A percentile compares a stretch with the other conserved stretches of the same genome.
These are phyloP conservation scores for Candida sanyaensis DNA, from an alignment of 1,139 yeast genomes.

Conservation along the genomic window DNA sequence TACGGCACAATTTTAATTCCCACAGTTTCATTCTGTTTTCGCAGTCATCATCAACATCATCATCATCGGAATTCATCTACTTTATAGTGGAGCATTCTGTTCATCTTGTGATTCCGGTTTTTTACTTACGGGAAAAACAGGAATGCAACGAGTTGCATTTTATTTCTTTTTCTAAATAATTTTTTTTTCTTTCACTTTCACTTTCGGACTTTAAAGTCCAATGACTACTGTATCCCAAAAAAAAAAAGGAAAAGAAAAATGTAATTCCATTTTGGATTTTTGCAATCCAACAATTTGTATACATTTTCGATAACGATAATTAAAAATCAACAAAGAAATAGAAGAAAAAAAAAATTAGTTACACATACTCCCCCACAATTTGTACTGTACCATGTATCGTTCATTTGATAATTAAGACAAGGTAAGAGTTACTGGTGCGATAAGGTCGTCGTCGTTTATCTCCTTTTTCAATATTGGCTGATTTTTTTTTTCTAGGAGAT, in stretches of 20 bases:
- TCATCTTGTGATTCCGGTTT: neutral
- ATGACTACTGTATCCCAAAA: neutral
- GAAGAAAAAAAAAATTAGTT: too few relatives aligned
- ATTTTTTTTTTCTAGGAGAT: conserved; percentile 1
- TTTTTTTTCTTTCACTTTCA: neutral
- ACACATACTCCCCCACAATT: too few relatives aligned
- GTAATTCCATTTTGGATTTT: too few relatives aligned
- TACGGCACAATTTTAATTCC: too few relatives aligned
- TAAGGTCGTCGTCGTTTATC: neutral
- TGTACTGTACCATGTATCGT: too few relatives aligned
- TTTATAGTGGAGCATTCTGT: neutral
- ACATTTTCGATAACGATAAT: too few relatives aligned
- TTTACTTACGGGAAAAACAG: neutral
- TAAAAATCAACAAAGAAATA: neutral
- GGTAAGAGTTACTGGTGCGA: neutral
- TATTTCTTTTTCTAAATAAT: neutral
- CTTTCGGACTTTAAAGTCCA: neutral
- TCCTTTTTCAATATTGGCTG: neutral
- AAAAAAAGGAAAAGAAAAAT: too few relatives aligned
- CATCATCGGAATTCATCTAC: too few relatives aligned
- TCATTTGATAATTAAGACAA: too few relatives aligned
- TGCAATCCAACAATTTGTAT: too few relatives aligned
- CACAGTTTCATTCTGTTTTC: too few relatives aligned
- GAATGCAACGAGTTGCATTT: neutral
- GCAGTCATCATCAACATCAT: too few relatives aligned